Evolutionary conservation across 78 protist genomes (phyloP), one percentile per base, ranked within the genome.

Genomic region (Dictyostelium intermedium): DNA sequence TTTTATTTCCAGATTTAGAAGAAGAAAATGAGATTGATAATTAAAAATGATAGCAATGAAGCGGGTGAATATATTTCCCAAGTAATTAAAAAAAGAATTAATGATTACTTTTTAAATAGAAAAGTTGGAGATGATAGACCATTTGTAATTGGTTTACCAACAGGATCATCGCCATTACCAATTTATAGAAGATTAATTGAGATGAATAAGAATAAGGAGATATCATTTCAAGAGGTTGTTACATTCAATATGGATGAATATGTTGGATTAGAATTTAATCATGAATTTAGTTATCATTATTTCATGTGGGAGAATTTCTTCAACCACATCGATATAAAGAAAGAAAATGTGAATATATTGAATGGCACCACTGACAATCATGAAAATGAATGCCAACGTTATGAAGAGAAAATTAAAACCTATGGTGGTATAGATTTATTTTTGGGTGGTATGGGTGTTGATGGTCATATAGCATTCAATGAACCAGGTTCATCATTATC

Each of bases 391-490:
- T 97, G 98, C 73, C 76, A 8, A 35, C 39, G 1, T 13, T 97
- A 84, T 50, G 98, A 98, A 87, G 84, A 41, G 25, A 63, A 84
- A 74, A 97, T 98, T 23, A 3, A 39, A 56, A 32, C 34, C 3
- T 45, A 3, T 50, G 98, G 98, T 10, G 98, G 98, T 56, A 92
- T 98, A 41, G 98, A 98, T 45, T 84, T 98, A 61, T 97, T 96
- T 76, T 72, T 98, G 0, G 98, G 97, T 50, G 99, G 99, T 39
- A 93, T 98, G 76, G 99, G 98, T 16, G 82, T 95, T 3, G 98
- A 97, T 72, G 99, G 99, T 2, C 99, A 98, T 96, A 97, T 98
- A 11, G 99, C 98, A 27, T 98, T 98, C 94, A 98, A 98, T 76
- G 99, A 98, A 76, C 99, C 99, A 27, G 98, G 98, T 61, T 92